Evolutionary conservation across 108 stramenopile genomes (phyloP).

Genomic region (Conticribra weissflogii): DNA sequence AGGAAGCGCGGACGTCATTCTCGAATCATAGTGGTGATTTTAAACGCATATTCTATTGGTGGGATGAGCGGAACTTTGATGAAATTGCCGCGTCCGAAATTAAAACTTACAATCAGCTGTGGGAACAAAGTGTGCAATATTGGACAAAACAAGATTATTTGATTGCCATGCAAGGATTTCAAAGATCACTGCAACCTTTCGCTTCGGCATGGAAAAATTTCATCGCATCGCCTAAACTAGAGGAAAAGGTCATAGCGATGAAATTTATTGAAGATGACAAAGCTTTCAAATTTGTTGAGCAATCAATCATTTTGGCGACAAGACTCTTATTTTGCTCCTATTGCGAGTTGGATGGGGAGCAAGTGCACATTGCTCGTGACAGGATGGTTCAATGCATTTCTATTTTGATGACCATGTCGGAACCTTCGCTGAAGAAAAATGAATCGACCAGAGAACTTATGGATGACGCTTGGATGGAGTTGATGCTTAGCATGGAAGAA

Average conservation of each 20-base stretch:
- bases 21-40: not conserved
- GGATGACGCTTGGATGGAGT: slow-evolving; percentile 69
- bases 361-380: slow-evolving; percentile 34
- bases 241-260: too few species aligned
- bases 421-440: too few species aligned
- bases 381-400: slow-evolving; percentile 54
- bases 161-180: slow-evolving; percentile 57
- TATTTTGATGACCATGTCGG: slow-evolving; percentile 29
- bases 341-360: slow-evolving; percentile 63
- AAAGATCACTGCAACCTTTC: slow-evolving; percentile 45
- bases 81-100: slow-evolving; percentile 8
- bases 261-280: too few species aligned
- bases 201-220: slow-evolving; percentile 16
- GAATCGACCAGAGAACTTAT: too few species aligned
- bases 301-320: slow-evolving; percentile 28
- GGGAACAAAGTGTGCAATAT: slow-evolving; percentile 28
- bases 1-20: slow-evolving; percentile 1
- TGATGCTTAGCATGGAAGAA: slow-evolving; percentile 62
- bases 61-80: slow-evolving; percentile 6
- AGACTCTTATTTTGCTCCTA: slow-evolving; percentile 61
- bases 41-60: slow-evolving; percentile 8
- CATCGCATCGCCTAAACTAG: not conserved
- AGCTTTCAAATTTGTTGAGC: slow-evolving; percentile 21
- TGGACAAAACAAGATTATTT: slow-evolving; percentile 59
- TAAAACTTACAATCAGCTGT: slow-evolving; percentile 9